phyloP scores from a whole-genome alignment of 306 rosid genomes.

The Ammopiptanthus mongolicus region DNA sequence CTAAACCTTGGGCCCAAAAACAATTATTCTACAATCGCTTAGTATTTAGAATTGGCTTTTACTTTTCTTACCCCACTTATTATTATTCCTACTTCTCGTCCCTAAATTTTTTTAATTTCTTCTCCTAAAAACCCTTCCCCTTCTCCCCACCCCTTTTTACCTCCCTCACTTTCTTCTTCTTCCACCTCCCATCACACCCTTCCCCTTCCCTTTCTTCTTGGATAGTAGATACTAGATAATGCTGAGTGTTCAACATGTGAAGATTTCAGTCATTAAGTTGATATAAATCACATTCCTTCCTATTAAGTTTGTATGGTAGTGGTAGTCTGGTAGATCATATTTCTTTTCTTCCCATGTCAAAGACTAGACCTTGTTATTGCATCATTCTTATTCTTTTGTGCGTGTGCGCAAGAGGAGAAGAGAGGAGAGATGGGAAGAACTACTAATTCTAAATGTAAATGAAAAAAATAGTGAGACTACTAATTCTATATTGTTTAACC shows the following conservation, averaged over 20 bases:
- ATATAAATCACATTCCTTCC: neutral
- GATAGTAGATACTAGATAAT: neutral
- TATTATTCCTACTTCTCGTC: no score
- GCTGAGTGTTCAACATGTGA: neutral
- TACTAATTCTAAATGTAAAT: neutral
- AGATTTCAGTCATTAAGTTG: neutral
- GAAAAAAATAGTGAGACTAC: neutral
- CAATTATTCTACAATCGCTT: no score
- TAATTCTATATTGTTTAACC: neutral
- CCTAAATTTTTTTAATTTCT: no score
- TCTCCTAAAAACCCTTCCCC: no score
- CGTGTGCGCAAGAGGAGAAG: neutral
- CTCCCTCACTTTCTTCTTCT: no score
- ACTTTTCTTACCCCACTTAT: no score
- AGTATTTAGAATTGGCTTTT: no score
- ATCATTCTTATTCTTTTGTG: neutral
- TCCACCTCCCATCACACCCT: no score
- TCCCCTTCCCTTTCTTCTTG: no score
- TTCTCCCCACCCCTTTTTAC: no score
- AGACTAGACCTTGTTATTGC: neutral
- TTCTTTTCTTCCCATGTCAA: neutral
- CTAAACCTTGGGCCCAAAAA: no score
- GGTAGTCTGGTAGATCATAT: neutral
- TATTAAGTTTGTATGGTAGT: neutral
- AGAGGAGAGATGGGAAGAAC: neutral